Conservation (phyloP, 768 basidiomycete species). For the Termitomyces sp. region DNA sequence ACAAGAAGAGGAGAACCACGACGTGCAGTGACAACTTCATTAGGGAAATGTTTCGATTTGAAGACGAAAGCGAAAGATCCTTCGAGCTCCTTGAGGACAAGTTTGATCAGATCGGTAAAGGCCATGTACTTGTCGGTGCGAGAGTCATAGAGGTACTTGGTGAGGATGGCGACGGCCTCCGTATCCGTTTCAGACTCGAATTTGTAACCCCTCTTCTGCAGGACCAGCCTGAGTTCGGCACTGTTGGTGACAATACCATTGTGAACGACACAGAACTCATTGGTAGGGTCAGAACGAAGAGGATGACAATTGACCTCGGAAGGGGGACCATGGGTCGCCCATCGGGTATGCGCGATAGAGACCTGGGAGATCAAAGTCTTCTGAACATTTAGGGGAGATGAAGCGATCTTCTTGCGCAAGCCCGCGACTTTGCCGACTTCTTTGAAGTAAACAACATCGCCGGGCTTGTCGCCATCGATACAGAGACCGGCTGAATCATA, state of each 20-base stretch:
- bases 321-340: conserved; percentile 97
- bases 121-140: conserved; percentile 79
- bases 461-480: conserved; percentile 86
- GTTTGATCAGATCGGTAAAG: conserved; percentile 91
- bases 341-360: conserved; percentile 97
- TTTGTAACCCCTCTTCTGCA: conserved; percentile 92
- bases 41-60: conserved; percentile 94
- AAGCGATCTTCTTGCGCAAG: conserved; percentile 83
- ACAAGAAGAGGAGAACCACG: conserved; percentile 95
- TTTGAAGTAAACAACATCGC: conserved; percentile 83
- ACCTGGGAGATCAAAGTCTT: conserved; percentile 84
- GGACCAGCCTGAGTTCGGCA: conserved; percentile 80
- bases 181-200: conserved; percentile 97
- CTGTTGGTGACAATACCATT: conserved; percentile 99
- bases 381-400: conserved; percentile 61
- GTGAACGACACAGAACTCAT: conserved; percentile 93
- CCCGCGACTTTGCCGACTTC: conserved; percentile 97
- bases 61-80: conserved; percentile 99
- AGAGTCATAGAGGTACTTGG: conserved; percentile 95
- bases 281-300: conserved; percentile 70
- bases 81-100: conserved; percentile 95
- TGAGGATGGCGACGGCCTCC: conserved; percentile 93
- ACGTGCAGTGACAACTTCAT: conserved; percentile 92
- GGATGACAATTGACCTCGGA: conserved; percentile 92
- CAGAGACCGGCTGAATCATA: conserved; percentile 93